A percentile compares a stretch with the other conserved stretches of the same genome.
Conservation (phyloP, 495 filamentous ascomycete species). For the Ramalina peruviana region DNA sequence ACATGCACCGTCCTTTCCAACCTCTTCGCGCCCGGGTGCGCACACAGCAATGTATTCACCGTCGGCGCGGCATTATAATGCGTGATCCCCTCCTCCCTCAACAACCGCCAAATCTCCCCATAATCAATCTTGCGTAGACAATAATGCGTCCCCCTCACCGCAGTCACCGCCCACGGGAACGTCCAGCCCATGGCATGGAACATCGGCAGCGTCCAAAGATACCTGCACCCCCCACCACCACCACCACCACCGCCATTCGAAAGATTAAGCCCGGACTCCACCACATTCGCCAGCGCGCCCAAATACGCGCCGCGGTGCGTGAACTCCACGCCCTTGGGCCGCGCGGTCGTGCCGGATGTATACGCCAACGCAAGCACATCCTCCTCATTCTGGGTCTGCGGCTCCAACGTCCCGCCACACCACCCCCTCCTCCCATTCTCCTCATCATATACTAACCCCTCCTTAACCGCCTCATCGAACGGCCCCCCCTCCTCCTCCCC, state of each 20-base stretch:
- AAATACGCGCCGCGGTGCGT: constrained; percentile 82
- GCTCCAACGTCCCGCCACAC: constrained; percentile 45
- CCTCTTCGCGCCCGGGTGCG: constrained; percentile 50
- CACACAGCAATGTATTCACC: constrained; percentile 87
- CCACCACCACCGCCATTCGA: constrained; percentile 34
- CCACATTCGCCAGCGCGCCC: constrained; percentile 67
- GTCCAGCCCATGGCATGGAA: constrained; percentile 93
- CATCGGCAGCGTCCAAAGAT: constrained; percentile 91
- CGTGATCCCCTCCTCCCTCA: constrained; percentile 73
- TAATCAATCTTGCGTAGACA: constrained; percentile 94
- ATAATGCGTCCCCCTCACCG: constrained; percentile 85
- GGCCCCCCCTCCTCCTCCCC: constrained; percentile 70
- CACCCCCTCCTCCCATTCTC: constrained; percentile 54
- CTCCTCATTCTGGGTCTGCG: constrained; percentile 59
- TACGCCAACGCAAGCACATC: constrained; percentile 74
- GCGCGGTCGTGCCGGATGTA: constrained; percentile 85
- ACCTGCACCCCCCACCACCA: constrained; percentile 51
- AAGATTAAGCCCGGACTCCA: constrained; percentile 71
- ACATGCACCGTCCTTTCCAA: constrained; percentile 65
- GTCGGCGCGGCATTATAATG: constrained; percentile 96
- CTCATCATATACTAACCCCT: constrained; percentile 60
- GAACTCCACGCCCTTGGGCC: constrained; percentile 86
- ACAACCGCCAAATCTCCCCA: constrained; percentile 71
- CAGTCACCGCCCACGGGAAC: constrained; percentile 79
- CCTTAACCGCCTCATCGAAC: constrained; percentile 71